Evolutionary conservation across 2,329 filamentous ascomycete genomes (phyloP), one percentile per base, ranked within the genome.

Genomic region (Fusarium circinatum): DNA sequence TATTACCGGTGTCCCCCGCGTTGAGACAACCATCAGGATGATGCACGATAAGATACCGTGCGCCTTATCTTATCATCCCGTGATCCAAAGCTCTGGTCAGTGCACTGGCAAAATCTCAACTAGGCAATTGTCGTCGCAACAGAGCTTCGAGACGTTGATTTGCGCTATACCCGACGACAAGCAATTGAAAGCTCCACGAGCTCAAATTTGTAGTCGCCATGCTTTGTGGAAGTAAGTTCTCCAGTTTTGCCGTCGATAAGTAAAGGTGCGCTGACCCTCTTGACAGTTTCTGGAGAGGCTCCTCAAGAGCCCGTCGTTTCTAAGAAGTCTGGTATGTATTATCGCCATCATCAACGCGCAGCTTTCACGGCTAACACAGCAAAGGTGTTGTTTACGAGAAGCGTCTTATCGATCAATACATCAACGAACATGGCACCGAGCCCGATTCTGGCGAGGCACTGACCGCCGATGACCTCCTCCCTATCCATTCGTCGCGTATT

Each of bases 291-390:
- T 72, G 96, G 96, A 85, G 96, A 98, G 89, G 92, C 94, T 85
- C 96, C 96, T 75, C 93, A 98, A 86, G 92, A 95, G 85, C 95
- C 96, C 63, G 96, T 98, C 76, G 94, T 95, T 80, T 99, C 96
- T 80, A 93, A 93, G 84, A 97, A 98, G 86, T 97, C 94, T 80
- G 95, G 94, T 95, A 86, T 79, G 91, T 86, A 24, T 55, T 57
- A 76, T 61, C 65, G 59, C 58, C 60, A 74, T 62, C 45, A 68
- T 65, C 36, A 18, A 54, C 64, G 49, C 68, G 57, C 61, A 60
- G 58, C 30, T 34, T 36, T 41, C 45, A 45, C 6, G n/a, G 57
- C 76, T 78, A 70, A 78, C 65, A 17, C 45, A 45, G 38, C 24
- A 34, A 80, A 94, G 94, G 96, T 78, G 92, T 93, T 82, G 90